A percentile compares a stretch with the other conserved stretches of the same genome.
Evolutionary conservation across 805 yeast species (phyloP).

Genomic region (Ogataea glucozyma): DNA sequence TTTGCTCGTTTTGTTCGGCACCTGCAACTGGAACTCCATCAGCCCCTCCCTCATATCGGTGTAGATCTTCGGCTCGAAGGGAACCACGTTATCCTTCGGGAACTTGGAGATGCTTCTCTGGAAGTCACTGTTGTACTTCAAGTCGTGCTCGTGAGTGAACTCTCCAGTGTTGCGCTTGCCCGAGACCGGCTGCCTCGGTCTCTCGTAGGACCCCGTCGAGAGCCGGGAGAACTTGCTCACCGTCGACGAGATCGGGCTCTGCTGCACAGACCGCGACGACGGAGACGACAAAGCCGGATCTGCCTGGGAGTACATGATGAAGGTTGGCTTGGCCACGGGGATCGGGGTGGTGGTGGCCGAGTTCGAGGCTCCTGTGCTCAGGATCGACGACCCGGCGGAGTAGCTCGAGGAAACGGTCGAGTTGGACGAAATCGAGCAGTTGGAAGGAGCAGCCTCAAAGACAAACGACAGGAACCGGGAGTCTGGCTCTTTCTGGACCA

Average conservation of each 20-base stretch:
- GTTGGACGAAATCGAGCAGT: constrained; percentile 23
- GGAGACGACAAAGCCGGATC: constrained; percentile 1
- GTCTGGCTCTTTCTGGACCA: constrained; percentile 5
- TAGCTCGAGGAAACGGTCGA: constrained; percentile 21
- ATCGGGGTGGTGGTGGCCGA: constrained; percentile 8
- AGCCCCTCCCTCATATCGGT: constrained; percentile 34
- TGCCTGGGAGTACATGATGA: constrained; percentile 19
- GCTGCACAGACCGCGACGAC: constrained; percentile 12
- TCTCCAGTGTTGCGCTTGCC: background rate
- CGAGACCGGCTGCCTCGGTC: constrained; percentile 3
- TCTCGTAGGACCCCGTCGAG: constrained; percentile 16
- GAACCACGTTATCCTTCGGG: constrained; percentile 31
- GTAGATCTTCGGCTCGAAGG: constrained; percentile 32
- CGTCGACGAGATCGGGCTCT: constrained; percentile 26
- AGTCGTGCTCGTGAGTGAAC: constrained; percentile 5
- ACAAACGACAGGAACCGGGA: constrained; percentile 21
- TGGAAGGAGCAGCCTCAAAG: constrained; percentile 25
- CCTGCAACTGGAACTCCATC: constrained; percentile 35
- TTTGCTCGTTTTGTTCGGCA: constrained; percentile 18
- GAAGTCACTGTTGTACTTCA: constrained; percentile 29
- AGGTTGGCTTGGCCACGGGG: constrained; percentile 12
- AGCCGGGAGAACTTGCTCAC: constrained; percentile 23
- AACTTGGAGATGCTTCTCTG: constrained; percentile 34
- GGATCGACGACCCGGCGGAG: constrained; percentile 17
- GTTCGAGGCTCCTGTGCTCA: constrained; percentile 15